Percentiles rank a stretch among this genome's conserved stretches.
These are phyloP conservation scores for Yamadazyma tumulicola DNA, from an alignment of 805 yeast genomes.

Conservation along the genomic window DNA sequence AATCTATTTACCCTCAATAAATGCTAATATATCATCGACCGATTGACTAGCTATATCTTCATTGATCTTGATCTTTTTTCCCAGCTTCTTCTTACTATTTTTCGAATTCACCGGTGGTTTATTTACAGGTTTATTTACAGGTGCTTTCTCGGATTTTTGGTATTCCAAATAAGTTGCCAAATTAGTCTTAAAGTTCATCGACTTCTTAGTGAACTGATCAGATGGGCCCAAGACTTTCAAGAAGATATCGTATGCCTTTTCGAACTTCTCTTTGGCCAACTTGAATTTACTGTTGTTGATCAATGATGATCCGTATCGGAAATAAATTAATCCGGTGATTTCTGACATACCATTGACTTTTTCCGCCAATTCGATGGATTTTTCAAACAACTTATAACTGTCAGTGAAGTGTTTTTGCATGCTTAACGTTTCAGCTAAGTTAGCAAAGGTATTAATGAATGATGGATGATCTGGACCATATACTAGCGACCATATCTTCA, in stretches of 20 bases:
- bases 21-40: slow-evolving; percentile 68
- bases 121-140: slow-evolving; percentile 6
- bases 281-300: slow-evolving; percentile 50
- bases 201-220: slow-evolving; percentile 64
- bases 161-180: slow-evolving; percentile 48
- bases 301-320: slow-evolving; percentile 52
- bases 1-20: slow-evolving; percentile 53
- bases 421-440: slow-evolving; percentile 59
- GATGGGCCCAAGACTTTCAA: slow-evolving; percentile 60
- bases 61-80: slow-evolving; percentile 11
- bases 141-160: slow-evolving; percentile 35
- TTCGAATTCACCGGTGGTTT: slow-evolving; percentile 12
- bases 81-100: slow-evolving; percentile 13
- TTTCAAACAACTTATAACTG: slow-evolving; percentile 51
- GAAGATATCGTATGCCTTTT: slow-evolving; percentile 56
- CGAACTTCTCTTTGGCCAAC: slow-evolving; percentile 54
- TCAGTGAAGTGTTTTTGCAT: slow-evolving; percentile 44
- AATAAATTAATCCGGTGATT: slow-evolving; percentile 61
- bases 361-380: slow-evolving; percentile 50
- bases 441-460: slow-evolving; percentile 56
- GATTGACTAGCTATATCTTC: slow-evolving; percentile 56
- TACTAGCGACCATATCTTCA: slow-evolving; percentile 55
- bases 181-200: slow-evolving; percentile 59
- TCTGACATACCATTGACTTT: slow-evolving; percentile 56
- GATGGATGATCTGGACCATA: slow-evolving; percentile 70